phyloP scores from a whole-genome alignment of 805 yeast genomes.

The Candida tibetensis region DNA sequence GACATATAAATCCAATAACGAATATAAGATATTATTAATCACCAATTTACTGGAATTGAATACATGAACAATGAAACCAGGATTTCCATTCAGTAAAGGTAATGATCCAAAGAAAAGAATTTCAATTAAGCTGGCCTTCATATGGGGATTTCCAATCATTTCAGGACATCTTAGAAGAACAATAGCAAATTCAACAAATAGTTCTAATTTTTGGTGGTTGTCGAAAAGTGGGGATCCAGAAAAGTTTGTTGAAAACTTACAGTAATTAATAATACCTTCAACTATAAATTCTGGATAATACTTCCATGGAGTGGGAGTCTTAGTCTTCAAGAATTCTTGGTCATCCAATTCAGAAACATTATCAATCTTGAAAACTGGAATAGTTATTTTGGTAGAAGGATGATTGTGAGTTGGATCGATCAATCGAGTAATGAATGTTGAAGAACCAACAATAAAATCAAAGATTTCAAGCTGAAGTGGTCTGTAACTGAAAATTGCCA shows the following conservation, averaged over 20 bases:
- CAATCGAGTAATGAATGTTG: conserved; percentile 65
- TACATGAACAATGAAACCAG: conserved; percentile 72
- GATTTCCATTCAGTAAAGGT: conserved; percentile 51
- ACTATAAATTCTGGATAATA: conserved; percentile 81
- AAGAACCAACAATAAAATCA: conserved; percentile 75
- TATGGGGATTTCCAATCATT: conserved; percentile 85
- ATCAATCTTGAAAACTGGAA: conserved; percentile 56
- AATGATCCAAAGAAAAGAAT: conserved; percentile 72
- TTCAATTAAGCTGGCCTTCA: conserved; percentile 82
- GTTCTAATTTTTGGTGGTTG: conserved; percentile 49
- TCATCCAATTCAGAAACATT: conserved; percentile 71
- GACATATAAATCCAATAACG: conserved; percentile 85
- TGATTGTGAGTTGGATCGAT: conserved; percentile 70
- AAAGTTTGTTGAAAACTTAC: conserved; percentile 58
- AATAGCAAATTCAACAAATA: conserved; percentile 69
- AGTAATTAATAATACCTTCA: conserved; percentile 76
- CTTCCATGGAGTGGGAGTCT: conserved; percentile 74
- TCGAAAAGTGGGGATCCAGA: conserved; percentile 55
- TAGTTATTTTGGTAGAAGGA: conserved; percentile 49
- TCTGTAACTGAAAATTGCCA: conserved; percentile 58
- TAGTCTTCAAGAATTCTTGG: conserved; percentile 61
- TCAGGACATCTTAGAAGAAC: conserved; percentile 81
- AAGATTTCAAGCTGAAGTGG: conserved; percentile 62
- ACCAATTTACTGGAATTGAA: conserved; percentile 65
- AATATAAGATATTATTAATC: conserved; percentile 65